Evolutionary conservation across 1,284 basidiomycete genomes (phyloP), one percentile per base, ranked within the genome.

Genomic region (Flammula alnicola): DNA sequence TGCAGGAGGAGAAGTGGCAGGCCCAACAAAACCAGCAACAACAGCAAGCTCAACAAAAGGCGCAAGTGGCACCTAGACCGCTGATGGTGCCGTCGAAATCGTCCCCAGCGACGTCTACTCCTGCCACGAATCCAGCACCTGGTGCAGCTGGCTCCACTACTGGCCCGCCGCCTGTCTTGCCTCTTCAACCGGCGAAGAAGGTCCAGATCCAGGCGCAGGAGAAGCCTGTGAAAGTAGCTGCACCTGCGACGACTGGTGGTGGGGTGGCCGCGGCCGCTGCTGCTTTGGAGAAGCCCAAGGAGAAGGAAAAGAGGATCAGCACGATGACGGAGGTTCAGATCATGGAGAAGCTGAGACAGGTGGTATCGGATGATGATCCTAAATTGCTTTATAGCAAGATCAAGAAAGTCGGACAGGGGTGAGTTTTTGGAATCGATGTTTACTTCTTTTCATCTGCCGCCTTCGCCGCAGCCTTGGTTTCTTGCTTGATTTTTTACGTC

Each of bases 331-430:
- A 98, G 71, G 91, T 88, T 30, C 95, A 98, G 74, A 97, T 99
- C 63, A 98, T 98, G 95, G 93, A 96, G 65, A 98, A 97, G 75
- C 76, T 99, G 58, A 79, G 94, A 56, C 86, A 84, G 52, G 95
- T 98, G 1, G 95, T 98, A 43, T 88, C 82, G 48, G 75, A 81
- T 32, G 86, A 93, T 20, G 95, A 98, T 66, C 96, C 96, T 17
- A 95, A 93, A 70, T 67, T 81, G 59, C 69, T 97, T 33, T 99
- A 98, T 71, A 91, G 89, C 63, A 98, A 98, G 78, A 98, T 98
- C 70, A 95, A 94, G 76, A 98, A 98, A 76, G 93, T 99, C 56
- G 97, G 96, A 19, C 96, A 99, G 71, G 96, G 95, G 91, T 95
- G 66, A 69, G 88, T 79, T 40, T 29, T 20, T n/a, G n/a, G n/a